These are phyloP conservation scores for Vachellia pachyceras DNA, from an alignment of 306 rosid genomes.

Conservation along the genomic window DNA sequence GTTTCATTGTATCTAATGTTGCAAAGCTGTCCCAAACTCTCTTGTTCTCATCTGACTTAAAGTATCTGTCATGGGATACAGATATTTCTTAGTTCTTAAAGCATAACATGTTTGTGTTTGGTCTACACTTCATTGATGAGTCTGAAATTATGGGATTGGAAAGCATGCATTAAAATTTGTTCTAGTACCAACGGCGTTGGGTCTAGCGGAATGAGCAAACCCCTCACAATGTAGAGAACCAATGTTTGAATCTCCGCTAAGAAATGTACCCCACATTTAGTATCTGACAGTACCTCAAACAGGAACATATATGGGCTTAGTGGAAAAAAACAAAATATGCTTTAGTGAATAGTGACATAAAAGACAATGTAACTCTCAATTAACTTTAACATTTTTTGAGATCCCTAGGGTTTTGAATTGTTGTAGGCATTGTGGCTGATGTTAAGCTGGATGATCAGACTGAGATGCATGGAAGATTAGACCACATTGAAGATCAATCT, in stretches of 20 bases:
- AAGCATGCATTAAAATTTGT: neutral
- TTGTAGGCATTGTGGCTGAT: conserved; percentile 78
- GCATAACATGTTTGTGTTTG: neutral
- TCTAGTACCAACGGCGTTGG: neutral
- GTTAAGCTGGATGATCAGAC: conserved; percentile 61
- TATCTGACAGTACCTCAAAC: too few relatives aligned
- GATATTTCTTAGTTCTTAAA: neutral
- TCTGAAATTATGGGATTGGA: too few relatives aligned
- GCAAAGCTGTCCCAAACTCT: conserved; percentile 28
- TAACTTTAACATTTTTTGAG: neutral
- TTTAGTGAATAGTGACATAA: too few relatives aligned
- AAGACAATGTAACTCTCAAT: neutral
- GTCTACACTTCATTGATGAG: too few relatives aligned
- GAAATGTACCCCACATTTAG: too few relatives aligned
- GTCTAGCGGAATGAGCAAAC: neutral
- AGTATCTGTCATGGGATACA: neutral
- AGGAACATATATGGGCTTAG: too few relatives aligned
- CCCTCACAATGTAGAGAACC: too few relatives aligned
- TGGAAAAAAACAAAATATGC: too few relatives aligned
- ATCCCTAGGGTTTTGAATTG: conserved; percentile 34
- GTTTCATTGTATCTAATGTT: conserved; percentile 13
- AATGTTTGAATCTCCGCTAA: too few relatives aligned
- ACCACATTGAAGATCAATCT: conserved; percentile 67
- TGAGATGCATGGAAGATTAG: conserved; percentile 51
- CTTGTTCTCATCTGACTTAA: conserved; percentile 1